These are phyloP conservation scores for Colletotrichum coccodes DNA, from an alignment of 2,329 filamentous ascomycete genomes.

Conservation along the genomic window DNA sequence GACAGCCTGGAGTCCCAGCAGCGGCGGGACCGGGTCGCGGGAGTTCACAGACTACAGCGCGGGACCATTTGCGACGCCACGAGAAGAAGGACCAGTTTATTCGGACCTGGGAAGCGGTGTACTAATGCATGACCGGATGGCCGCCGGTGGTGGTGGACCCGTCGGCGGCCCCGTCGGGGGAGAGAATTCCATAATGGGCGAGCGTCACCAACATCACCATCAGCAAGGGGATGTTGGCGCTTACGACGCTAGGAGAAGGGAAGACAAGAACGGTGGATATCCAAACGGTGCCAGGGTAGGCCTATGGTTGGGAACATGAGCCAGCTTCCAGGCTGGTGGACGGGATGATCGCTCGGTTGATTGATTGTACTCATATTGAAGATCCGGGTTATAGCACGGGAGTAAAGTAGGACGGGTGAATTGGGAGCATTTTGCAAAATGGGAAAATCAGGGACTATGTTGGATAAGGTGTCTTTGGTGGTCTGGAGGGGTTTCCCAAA, in stretches of 20 bases:
- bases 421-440: not conserved
- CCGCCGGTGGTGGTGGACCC: not conserved
- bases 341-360: not conserved
- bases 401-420: not conserved
- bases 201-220: slow-evolving; percentile 21
- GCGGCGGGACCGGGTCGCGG: slow-evolving; percentile 19
- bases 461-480: not conserved
- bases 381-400: not conserved
- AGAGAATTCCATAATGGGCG: not conserved
- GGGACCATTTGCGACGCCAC: not conserved
- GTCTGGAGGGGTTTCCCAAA: not conserved
- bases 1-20: slow-evolving; percentile 28
- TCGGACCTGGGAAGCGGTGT: slow-evolving; percentile 3
- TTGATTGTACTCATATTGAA: slow-evolving; percentile 11
- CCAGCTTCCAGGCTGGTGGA: not conserved
- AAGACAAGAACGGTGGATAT: slow-evolving; percentile 20
- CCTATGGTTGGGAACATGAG: slow-evolving; percentile 26
- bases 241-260: slow-evolving; percentile 10
- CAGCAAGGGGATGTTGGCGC: not conserved
- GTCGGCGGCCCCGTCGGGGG: slow-evolving; percentile 3
- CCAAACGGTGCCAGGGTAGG: slow-evolving; percentile 30
- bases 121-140: slow-evolving; percentile 21
- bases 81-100: slow-evolving; percentile 7
- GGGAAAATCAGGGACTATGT: not conserved
- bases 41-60: slow-evolving; percentile 21